phyloP scores from a whole-genome alignment of 768 basidiomycete species.

The Dioszegia hungarica region DNA sequence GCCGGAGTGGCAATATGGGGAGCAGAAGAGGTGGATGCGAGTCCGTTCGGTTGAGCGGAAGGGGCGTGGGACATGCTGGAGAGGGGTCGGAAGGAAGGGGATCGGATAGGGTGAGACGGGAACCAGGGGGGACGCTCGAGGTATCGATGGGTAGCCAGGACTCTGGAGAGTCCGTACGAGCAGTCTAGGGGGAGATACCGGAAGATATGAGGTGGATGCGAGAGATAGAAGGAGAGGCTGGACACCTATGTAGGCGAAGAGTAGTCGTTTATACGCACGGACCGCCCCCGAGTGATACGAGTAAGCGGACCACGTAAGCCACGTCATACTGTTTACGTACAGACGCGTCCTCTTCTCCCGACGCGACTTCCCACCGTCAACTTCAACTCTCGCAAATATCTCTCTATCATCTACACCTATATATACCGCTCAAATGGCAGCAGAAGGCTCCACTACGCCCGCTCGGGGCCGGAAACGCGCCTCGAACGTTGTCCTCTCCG shows the following conservation, averaged over 20 bases:
- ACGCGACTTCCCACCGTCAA: too few relatives aligned
- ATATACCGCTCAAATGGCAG: too few relatives aligned
- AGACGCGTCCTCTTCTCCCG: too few relatives aligned
- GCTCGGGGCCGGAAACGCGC: not conserved
- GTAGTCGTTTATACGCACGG: not conserved
- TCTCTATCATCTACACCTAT: too few relatives aligned
- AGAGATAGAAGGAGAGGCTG: not conserved
- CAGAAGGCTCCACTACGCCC: not conserved
- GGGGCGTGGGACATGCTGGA: not conserved
- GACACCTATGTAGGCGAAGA: not conserved
- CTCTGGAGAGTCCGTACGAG: not conserved
- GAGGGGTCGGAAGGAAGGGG: not conserved
- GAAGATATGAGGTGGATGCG: not conserved
- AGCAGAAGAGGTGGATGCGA: slow-evolving; percentile 8
- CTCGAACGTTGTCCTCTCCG: too few relatives aligned
- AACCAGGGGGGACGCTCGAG: not conserved
- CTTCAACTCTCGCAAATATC: too few relatives aligned
- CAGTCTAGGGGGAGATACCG: not conserved
- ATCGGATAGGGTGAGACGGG: not conserved
- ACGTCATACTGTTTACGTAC: not conserved
- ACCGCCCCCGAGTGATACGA: not conserved
- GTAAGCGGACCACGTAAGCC: not conserved
- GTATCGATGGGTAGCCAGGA: slow-evolving; percentile 1
- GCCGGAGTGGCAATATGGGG: slow-evolving; percentile 4
- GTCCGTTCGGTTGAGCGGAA: not conserved